These are phyloP conservation scores for Viridothelium virens DNA, from an alignment of 495 filamentous ascomycete genomes.

Conservation along the genomic window DNA sequence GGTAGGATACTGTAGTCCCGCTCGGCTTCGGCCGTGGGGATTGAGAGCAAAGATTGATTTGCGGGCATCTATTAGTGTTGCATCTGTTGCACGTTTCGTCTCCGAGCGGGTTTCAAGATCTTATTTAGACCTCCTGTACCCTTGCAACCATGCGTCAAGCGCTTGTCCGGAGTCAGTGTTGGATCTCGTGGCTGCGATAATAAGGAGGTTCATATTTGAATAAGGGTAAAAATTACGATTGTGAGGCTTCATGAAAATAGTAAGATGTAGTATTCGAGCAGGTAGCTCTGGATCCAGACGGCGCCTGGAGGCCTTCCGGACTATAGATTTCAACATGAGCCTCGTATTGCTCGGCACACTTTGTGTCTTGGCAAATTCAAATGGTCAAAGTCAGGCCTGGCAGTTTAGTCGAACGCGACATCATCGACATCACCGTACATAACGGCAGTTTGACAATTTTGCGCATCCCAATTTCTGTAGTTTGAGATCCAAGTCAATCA, in stretches of 20 bases:
- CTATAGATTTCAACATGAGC: neutral
- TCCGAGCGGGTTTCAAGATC: neutral
- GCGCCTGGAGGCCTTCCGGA: neutral
- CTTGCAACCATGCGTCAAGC: constrained; percentile 3
- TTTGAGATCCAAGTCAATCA: neutral
- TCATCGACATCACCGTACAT: neutral
- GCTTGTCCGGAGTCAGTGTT: neutral
- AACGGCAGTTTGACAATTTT: neutral
- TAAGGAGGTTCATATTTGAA: no score
- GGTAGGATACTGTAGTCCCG: neutral
- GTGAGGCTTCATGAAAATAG: neutral
- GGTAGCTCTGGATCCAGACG: no score
- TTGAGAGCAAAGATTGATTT: no score
- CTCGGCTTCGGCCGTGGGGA: neutral
- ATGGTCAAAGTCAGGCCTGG: no score
- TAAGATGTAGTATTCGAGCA: no score
- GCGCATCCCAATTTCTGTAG: neutral
- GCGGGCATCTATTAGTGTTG: no score
- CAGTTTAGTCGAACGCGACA: no score
- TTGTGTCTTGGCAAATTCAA: no score
- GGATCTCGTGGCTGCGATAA: neutral
- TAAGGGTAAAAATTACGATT: neutral
- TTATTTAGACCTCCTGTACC: neutral
- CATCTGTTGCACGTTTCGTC: neutral
- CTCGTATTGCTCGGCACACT: no score